Evolutionary conservation across 352 stramenopile species (phyloP), one percentile per base, ranked within the genome.

Genomic region (Phytophthora boehmeriae): DNA sequence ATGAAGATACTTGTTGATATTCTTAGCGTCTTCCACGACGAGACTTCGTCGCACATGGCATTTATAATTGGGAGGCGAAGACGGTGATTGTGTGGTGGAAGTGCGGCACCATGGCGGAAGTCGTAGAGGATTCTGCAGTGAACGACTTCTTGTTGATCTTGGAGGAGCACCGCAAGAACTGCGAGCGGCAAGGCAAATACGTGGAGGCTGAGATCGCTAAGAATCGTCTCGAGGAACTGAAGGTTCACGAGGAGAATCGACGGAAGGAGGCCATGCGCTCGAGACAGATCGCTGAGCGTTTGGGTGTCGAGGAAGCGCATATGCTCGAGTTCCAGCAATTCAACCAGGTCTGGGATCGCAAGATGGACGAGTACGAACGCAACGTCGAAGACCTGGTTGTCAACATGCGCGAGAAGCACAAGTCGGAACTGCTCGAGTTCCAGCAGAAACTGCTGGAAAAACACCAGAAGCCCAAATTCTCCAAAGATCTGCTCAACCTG

Each of bases 301-400:
- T 99, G 3, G 96, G 93, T 25, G 89, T 99, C 11, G 95, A 99
- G 59, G 96, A 99, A 66, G 93, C 96, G n/a, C 96, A 98, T 72
- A 98, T 98, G 94, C 87, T 98, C 43, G 96, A 99, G 80, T 98
- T 98, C 65, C 95, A 98, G 79, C 92, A 98, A 71, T 98, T 98
- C 59, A 99, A 98, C 77, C 76, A 94, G 35, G 80, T 97, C 34
- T 98, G 96, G 96, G 95, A 99, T 66, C 89, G 95, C 55, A 98
- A 98, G 71, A 98, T 98, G 84, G 78, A 92, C 43, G 95, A 98
- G 45, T 98, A 98, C 65, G 92, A 98, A 58, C 71, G 82, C 55
- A 97, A 98, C 64, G 91, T 95, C 8, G 78, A 97, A 55, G 76
- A 95, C 51, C 77, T 98, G 17, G 86, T 97, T 17, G 75, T 93